These are phyloP conservation scores for Aspergillus tanneri DNA, from an alignment of 2,329 filamentous ascomycete species.

Conservation along the genomic window DNA sequence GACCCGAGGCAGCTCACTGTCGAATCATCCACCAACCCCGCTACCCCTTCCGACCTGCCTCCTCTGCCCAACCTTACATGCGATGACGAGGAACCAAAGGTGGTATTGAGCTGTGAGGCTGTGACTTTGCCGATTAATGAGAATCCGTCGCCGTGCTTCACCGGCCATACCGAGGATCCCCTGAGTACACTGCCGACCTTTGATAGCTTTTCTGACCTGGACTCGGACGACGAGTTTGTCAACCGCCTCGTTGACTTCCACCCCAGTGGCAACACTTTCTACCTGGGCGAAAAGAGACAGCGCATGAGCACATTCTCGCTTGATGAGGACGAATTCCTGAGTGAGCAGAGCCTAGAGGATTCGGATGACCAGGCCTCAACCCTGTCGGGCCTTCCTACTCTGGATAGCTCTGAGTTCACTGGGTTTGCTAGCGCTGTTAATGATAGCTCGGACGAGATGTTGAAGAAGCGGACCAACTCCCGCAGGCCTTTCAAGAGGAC, in stretches of 20 bases:
- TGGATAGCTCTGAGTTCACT: constrained; percentile 48
- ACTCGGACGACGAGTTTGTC: constrained; percentile 85
- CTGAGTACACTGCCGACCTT: constrained; percentile 68
- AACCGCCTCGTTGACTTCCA: constrained; percentile 71
- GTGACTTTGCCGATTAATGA: constrained; percentile 40
- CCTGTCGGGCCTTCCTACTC: constrained; percentile 62
- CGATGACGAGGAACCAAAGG: constrained; percentile 41
- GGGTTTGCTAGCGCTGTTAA: constrained; percentile 43
- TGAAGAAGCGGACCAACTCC: constrained; percentile 49
- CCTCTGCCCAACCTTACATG: constrained; percentile 55
- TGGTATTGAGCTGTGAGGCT: constrained; percentile 36
- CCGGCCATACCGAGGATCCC: constrained; percentile 47
- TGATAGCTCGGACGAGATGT: constrained; percentile 41
- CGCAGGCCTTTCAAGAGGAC: constrained; percentile 40
- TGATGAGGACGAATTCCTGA: constrained; percentile 75
- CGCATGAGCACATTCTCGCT: constrained; percentile 68
- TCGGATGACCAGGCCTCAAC: constrained; percentile 67
- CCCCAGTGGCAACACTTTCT: constrained; percentile 58
- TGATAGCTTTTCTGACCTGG: constrained; percentile 83
- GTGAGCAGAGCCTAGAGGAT: constrained; percentile 72
- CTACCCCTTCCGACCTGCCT: constrained; percentile 61
- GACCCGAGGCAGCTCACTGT: constrained; percentile 89
- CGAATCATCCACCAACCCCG: constrained; percentile 47
- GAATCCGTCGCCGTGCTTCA: constrained; percentile 40
- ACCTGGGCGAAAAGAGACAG: constrained; percentile 67